These are phyloP conservation scores for Macrophomina tecta DNA, from an alignment of 2,329 filamentous ascomycete species.

Conservation along the genomic window DNA sequence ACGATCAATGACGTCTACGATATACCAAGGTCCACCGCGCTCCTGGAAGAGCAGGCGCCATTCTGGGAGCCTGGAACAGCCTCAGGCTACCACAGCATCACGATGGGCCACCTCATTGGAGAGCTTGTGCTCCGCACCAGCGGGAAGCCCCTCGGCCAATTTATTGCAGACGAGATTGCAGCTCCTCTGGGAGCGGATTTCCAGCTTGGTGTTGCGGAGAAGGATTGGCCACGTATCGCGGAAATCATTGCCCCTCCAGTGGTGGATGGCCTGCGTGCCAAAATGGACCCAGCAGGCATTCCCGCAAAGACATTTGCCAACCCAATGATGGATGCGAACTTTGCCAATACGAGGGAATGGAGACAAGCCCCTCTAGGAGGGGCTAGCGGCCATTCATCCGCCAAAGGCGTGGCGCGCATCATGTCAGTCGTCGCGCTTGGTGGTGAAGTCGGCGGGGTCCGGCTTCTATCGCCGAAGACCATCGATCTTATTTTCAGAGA, in stretches of 20 bases:
- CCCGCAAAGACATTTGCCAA: not conserved
- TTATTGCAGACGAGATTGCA: slow-evolving; percentile 19
- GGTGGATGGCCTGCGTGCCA: no score
- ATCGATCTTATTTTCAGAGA: not conserved
- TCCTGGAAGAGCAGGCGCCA: slow-evolving; percentile 12
- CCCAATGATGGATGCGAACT: not conserved
- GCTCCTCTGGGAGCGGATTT: slow-evolving; percentile 16
- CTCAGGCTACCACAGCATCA: slow-evolving; percentile 17
- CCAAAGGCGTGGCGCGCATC: slow-evolving; percentile 50
- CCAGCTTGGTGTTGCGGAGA: slow-evolving; percentile 15
- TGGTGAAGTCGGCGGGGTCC: slow-evolving; percentile 42
- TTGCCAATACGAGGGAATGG: slow-evolving; percentile 1
- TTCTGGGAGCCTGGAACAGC: slow-evolving; percentile 11
- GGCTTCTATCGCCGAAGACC: slow-evolving; percentile 43
- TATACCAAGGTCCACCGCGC: not conserved
- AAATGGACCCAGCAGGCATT: no score
- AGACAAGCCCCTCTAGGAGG: not conserved
- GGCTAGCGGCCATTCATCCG: slow-evolving; percentile 41
- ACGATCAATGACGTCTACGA: slow-evolving; percentile 7
- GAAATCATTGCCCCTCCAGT: slow-evolving; percentile 5
- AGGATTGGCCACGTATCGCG: slow-evolving; percentile 4
- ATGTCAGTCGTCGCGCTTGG: slow-evolving; percentile 47
- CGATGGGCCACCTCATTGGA: slow-evolving; percentile 5
- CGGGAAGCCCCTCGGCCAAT: slow-evolving; percentile 4
- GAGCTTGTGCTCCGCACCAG: slow-evolving; percentile 11